Evolutionary conservation across 148 eudicot species (phyloP), one percentile per base, ranked within the genome.

Genomic region (Rheum nobile): DNA sequence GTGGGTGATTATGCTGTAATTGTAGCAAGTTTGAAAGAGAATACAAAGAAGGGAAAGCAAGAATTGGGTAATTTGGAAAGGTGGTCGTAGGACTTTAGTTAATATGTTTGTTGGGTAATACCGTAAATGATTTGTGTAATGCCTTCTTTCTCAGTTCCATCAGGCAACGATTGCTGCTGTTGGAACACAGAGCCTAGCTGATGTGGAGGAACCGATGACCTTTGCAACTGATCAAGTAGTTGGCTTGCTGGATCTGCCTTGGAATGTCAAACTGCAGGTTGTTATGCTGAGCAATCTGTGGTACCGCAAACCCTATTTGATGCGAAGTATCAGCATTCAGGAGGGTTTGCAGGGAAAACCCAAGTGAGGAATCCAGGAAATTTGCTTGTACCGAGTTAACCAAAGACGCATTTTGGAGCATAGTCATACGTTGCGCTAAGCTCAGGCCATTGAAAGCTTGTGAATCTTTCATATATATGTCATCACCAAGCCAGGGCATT

Each of bases 401-500:
- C 50, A 88, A 76, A 17, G 91, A 81, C 28, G 91, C 78, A 75
- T 78, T 86, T 79, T 91, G 96, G 74, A 86, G 97, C 98, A 93
- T 86, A 82, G 89, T 93, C 97, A 91, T 89, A 94, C 95, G 88
- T 77, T 91, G 98, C 80, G 84, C 83, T 80, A 91, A 84, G 84
- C 91, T 91, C 29, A 93, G 79, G 71, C 98, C 97, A 12, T 90
- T 81, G 61, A 82, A 78, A 24, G 85, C 80, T 37, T 86, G 85
- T 9, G 96, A 81, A 79, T 91, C 89, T 75, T 86, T 88, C 82
- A 81, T 79, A 79, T 80, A 84, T 44, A 79, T 78, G 52, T 86
- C 95, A 61, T 89, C 97, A 52, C 94, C 91, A 7, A 89, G 84
- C 98, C 98, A 91, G 29, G 98, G 98, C 97, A 93, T 91, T 81